Evolutionary conservation across 495 filamentous ascomycete species (phyloP), one percentile per base, ranked within the genome.

Genomic region (Penicillium herquei): DNA sequence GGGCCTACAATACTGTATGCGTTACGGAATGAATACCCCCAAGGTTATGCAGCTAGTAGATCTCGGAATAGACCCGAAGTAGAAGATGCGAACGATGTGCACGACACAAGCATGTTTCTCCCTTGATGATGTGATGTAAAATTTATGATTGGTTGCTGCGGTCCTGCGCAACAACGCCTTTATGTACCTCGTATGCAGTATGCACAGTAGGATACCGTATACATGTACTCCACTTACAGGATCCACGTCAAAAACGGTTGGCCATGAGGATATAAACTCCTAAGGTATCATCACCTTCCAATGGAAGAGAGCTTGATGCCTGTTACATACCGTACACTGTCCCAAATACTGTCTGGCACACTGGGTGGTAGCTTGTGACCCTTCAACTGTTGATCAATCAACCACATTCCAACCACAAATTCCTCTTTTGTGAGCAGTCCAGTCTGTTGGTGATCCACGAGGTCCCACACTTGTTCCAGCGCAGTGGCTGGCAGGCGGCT

Each of bases 341-440:
- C 82, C 95, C 93, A 98, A 1, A 97, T 89, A 65, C 88, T 94
- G 48, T 88, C 85, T 13, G 82, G 78, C 7, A 97, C 88, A 62
- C 81, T 84, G 5, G 81, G 71, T 0, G 94, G 94, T 34, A 96
- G 77, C 76, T 97, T 98, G 51, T 90, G 80, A 1, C 94, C 94
- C 66, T 89, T 89, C 37, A 98, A 73, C 59, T 86, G 77, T 73
- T 96, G 91, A 70, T 98, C 94, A 51, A 98, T 84, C 44, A 98
- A 76, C 94, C 94, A 98, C 80, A 92, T 84, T 11, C 94, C 94
- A 39, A 97, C 91, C 32, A 97, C 88, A 70, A 97, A 97, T 78
- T 97, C 91, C 39, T 90, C 84, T 65, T 83, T 83, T 18, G 75
- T 78, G 52, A 98, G 70, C 39, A 72, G 65, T 3, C 89, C 89